Conservation (phyloP, 1,139 yeast genomes). For the Geotrichum histeridarum region DNA sequence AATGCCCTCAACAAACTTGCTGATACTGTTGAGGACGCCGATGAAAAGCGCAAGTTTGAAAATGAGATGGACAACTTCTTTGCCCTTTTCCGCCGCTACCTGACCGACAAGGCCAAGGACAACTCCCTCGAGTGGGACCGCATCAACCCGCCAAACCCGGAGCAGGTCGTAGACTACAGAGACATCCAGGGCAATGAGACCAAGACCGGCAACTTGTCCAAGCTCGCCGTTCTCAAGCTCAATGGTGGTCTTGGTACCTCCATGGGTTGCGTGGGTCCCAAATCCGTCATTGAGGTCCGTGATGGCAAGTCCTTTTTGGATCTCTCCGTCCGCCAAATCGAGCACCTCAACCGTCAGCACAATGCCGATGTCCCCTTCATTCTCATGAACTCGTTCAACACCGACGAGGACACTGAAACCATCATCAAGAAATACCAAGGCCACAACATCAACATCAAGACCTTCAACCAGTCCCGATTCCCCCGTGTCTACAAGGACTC, state of each 20-base stretch:
- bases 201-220: slow-evolving; percentile 54
- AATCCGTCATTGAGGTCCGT: slow-evolving; percentile 94
- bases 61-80: slow-evolving; percentile 93
- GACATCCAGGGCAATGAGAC: slow-evolving; percentile 36
- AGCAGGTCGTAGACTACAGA: slow-evolving; percentile 79
- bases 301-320: slow-evolving; percentile 97
- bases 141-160: slow-evolving; percentile 80
- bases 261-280: slow-evolving; percentile 99
- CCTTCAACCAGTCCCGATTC: slow-evolving; percentile 94
- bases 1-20: slow-evolving; percentile 86
- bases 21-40: slow-evolving; percentile 62
- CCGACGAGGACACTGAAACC: slow-evolving; percentile 91
- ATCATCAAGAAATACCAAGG: slow-evolving; percentile 95
- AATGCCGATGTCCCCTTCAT: slow-evolving; percentile 92
- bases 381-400: slow-evolving; percentile 97
- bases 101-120: slow-evolving; percentile 83
- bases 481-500: slow-evolving; percentile 96
- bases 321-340: slow-evolving; percentile 92
- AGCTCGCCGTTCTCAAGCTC: slow-evolving; percentile 89
- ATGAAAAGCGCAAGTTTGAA: slow-evolving; percentile 62
- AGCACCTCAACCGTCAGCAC: slow-evolving; percentile 82
- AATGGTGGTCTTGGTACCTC: slow-evolving; percentile 99
- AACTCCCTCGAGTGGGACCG: slow-evolving; percentile 89
- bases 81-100: slow-evolving; percentile 85
- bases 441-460: slow-evolving; percentile 89